These are phyloP conservation scores for Ceratocystis alfenasii DNA, from an alignment of 2,329 filamentous ascomycete genomes.

Conservation along the genomic window DNA sequence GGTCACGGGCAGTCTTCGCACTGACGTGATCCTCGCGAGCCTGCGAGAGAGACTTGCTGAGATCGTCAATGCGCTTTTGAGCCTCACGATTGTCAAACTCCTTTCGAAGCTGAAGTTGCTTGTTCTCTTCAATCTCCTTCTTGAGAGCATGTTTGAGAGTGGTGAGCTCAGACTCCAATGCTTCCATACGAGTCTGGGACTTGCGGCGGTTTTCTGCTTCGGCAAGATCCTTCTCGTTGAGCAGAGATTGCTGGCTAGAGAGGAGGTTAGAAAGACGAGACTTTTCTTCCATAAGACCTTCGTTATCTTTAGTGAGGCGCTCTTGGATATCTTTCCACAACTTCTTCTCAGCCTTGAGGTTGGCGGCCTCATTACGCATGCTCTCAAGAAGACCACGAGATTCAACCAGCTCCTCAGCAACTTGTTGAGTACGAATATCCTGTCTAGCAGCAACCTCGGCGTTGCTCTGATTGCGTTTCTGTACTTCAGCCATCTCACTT, in stretches of 20 bases:
- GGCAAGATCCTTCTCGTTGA: slow-evolving; percentile 80
- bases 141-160: slow-evolving; percentile 71
- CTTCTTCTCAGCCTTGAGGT: slow-evolving; percentile 88
- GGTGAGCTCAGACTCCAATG: slow-evolving; percentile 65
- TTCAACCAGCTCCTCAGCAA: slow-evolving; percentile 85
- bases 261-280: slow-evolving; percentile 71
- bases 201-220: slow-evolving; percentile 74
- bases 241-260: slow-evolving; percentile 70
- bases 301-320: slow-evolving; percentile 77
- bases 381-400: slow-evolving; percentile 70
- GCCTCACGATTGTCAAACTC: slow-evolving; percentile 82
- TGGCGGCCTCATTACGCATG: slow-evolving; percentile 78
- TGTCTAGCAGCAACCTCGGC: slow-evolving; percentile 80
- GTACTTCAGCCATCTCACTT: slow-evolving; percentile 71
- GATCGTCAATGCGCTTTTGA: slow-evolving; percentile 85
- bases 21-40: slow-evolving; percentile 77
- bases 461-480: slow-evolving; percentile 64
- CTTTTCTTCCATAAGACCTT: slow-evolving; percentile 71
- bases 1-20: slow-evolving; percentile 76
- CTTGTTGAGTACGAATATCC: slow-evolving; percentile 79
- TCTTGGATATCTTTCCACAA: slow-evolving; percentile 90
- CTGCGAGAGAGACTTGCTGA: slow-evolving; percentile 66
- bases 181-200: slow-evolving; percentile 64
- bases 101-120: slow-evolving; percentile 69
- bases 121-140: slow-evolving; percentile 70